Base-by-base conservation (phyloP, 352 stramenopile species). In the Elongisporangium senticosum region DNA sequence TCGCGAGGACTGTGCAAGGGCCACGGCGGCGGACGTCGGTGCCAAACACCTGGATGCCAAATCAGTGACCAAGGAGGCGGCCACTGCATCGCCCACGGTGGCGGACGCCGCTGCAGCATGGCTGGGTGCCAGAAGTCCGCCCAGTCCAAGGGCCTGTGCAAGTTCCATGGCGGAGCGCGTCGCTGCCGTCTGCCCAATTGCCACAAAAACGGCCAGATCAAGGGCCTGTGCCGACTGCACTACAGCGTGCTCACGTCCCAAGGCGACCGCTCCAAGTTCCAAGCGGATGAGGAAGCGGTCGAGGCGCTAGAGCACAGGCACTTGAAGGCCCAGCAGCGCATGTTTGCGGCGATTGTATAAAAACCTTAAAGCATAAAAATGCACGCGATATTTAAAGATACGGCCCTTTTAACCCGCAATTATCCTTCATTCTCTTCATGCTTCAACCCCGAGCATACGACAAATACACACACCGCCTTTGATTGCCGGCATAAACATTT, bases 51-150 rank as follows among this genome's bases (percentile, higher is more conserved):
- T 1, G 83, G 80, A 5, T 96, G 87, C 63, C 74, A 85, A 37
- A 93, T 93, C 65, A 89, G 77, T 60, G 87, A 95, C 74, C 86
- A 96, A 59, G 84, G 86, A 56, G 85, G 87, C 56, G 87, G 85
- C 39, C 82, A 89, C 64, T 94, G 85, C 68, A 90, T 90, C 62
- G 83, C 80, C 0, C 83, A 88, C 53, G 83, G 83, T 26, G 83
- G 83, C 20, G 83, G 83, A 15, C 72, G 72, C 24, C 75, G 79
- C 33, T 93, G 83, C 61, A 83, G 65, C 8, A 53, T 83, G 53
- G 39, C 47, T n/a, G 82, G 79, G n/a, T 95, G 86, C 50, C 68
- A 83, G 48, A 92, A 93, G 64, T 92, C 83, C 23, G 86, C 85
- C 17, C 85, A 95, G 60, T 92, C 80, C 37, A 82, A 88, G 53